Conservation (phyloP, 2,329 filamentous ascomycete genomes). For the Ascochyta pisi region DNA sequence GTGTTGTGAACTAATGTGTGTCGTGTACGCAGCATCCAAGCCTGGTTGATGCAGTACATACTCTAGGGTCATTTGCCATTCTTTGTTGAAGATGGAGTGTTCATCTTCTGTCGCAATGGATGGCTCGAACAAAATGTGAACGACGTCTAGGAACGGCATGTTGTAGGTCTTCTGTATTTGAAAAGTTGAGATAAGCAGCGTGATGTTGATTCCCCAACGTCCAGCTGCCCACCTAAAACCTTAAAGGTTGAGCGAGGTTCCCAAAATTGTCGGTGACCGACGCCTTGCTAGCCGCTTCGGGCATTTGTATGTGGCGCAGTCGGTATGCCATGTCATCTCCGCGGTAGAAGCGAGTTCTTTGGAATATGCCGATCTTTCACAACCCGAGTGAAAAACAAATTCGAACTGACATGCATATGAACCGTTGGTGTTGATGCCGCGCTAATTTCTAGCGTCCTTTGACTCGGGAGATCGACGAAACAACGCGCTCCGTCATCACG, state of each 20-base stretch:
- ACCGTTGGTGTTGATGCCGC: neutral
- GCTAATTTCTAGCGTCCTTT: neutral
- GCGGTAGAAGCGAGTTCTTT: neutral
- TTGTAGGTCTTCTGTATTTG: neutral
- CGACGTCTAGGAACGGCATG: conserved; percentile 8
- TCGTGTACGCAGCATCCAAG: neutral
- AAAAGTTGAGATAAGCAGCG: too few relatives aligned
- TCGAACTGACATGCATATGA: neutral
- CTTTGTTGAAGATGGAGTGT: neutral
- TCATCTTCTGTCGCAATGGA: neutral
- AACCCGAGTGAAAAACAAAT: too few relatives aligned
- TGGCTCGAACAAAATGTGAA: neutral
- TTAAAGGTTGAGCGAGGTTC: too few relatives aligned
- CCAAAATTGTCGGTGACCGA: neutral
- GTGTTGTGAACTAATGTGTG: too few relatives aligned
- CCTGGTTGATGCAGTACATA: conserved; percentile 1
- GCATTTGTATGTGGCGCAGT: neutral
- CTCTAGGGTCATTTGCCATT: conserved; percentile 9
- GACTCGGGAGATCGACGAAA: neutral
- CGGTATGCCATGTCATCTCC: neutral
- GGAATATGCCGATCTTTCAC: too few relatives aligned
- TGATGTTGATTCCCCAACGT: too few relatives aligned
- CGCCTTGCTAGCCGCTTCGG: neutral
- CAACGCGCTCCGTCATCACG: neutral
- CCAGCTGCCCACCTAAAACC: too few relatives aligned